phyloP scores from a whole-genome alignment of 2,329 filamentous ascomycete species.

The Colletotrichum destructivum region DNA sequence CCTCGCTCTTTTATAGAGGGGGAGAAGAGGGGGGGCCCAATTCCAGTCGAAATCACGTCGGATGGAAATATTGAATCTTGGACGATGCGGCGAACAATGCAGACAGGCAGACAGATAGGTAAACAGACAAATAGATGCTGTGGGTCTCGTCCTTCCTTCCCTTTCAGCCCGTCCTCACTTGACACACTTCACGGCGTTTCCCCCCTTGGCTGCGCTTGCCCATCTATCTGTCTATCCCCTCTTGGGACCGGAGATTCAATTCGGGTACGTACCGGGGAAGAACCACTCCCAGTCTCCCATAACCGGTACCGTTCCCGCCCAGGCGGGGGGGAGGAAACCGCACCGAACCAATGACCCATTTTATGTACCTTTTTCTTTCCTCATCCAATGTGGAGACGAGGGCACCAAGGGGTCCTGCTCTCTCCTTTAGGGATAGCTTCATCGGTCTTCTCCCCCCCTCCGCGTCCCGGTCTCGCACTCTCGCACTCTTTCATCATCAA shows the following conservation, averaged over 20 bases:
- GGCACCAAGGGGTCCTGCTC: slow-evolving; percentile 1
- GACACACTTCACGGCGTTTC: neutral
- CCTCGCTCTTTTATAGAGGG: neutral
- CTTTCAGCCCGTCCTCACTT: neutral
- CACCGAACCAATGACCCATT: slow-evolving; percentile 28
- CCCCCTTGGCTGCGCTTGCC: neutral
- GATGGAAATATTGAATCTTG: slow-evolving; percentile 13
- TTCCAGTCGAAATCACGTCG: slow-evolving; percentile 5
- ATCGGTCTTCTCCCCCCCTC: neutral
- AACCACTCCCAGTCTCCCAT: neutral
- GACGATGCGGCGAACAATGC: slow-evolving; percentile 3
- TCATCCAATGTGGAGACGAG: slow-evolving; percentile 6
- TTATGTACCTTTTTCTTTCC: slow-evolving; percentile 26
- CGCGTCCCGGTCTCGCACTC: neutral
- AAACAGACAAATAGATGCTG: too few relatives aligned
- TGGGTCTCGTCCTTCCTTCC: neutral
- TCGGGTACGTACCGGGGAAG: slow-evolving; percentile 8
- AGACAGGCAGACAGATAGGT: neutral
- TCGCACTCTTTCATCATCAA: neutral
- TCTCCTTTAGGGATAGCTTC: slow-evolving; percentile 3
- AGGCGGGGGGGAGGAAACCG: slow-evolving; percentile 7
- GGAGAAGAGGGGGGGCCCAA: neutral
- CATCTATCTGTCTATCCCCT: neutral
- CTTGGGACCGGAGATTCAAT: slow-evolving; percentile 8
- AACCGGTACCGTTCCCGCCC: slow-evolving; percentile 7